Percentiles rank a stretch among this genome's conserved stretches.
Evolutionary conservation across 805 yeast genomes (phyloP).

Genomic region (Schizosaccharomyces japonicus): DNA sequence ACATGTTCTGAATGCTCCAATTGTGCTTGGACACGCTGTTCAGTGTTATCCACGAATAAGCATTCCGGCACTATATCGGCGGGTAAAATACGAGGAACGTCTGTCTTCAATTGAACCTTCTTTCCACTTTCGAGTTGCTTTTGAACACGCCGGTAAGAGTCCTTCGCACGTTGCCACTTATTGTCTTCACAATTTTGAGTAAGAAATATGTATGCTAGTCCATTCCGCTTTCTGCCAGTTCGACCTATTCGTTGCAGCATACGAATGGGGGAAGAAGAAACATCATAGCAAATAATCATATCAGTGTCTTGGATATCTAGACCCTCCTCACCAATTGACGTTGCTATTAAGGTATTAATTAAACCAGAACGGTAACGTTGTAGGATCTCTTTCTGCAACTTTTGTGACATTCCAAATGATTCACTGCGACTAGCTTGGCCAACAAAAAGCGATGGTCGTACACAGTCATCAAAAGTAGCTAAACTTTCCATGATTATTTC

Average conservation of each 20-base stretch:
- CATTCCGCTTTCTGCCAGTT: conserved; percentile 87
- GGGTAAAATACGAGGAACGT: conserved; percentile 1
- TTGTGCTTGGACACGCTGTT: no score
- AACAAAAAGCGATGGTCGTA: conserved; percentile 69
- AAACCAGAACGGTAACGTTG: conserved; percentile 46
- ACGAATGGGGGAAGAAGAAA: conserved; percentile 80
- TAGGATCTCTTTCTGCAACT: conserved; percentile 13
- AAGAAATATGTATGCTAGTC: conserved; percentile 50
- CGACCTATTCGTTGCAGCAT: conserved; percentile 93
- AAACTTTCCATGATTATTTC: conserved; percentile 29
- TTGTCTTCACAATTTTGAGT: conserved; percentile 43
- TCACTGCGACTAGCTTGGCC: conserved; percentile 39
- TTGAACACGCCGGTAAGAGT: conserved; percentile 29
- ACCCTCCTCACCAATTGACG: conserved; percentile 97
- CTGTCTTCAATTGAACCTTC: neutral
- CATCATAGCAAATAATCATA: conserved; percentile 73
- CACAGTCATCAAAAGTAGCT: conserved; percentile 13
- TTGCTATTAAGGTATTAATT: conserved; percentile 69
- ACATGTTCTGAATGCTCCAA: neutral
- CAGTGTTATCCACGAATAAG: no score
- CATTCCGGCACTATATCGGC: neutral
- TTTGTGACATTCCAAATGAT: neutral
- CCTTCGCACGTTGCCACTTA: conserved; percentile 68
- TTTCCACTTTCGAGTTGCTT: neutral
- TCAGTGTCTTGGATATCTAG: conserved; percentile 96